These are phyloP conservation scores for Alternaria sp. DNA, from an alignment of 2,329 filamentous ascomycete genomes.

Conservation along the genomic window DNA sequence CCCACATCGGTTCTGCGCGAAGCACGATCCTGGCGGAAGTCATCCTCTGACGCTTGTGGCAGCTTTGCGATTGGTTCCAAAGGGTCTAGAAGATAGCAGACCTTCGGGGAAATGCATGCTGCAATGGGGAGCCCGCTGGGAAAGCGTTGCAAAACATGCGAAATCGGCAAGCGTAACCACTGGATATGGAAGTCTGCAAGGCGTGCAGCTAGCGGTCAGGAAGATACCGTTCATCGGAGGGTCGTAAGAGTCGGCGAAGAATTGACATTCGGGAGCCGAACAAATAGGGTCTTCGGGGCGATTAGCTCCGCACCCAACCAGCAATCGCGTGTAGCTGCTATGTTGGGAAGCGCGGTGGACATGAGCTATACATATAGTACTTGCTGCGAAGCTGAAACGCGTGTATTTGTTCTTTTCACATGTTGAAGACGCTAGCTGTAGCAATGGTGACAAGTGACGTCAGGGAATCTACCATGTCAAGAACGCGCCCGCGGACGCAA, in stretches of 20 bases:
- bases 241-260: neutral
- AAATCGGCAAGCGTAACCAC: conserved; percentile 15
- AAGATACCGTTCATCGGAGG: neutral
- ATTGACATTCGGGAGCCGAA: neutral
- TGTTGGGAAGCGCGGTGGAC: neutral
- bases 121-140: conserved; percentile 11
- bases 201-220: neutral
- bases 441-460: neutral
- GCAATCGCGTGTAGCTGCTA: neutral
- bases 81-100: conserved; percentile 15
- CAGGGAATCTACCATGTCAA: neutral
- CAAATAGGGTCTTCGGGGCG: conserved; percentile 6
- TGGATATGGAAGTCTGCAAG: conserved; percentile 2
- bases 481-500: neutral
- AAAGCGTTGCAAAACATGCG: conserved; percentile 11
- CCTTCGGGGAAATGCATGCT: conserved; percentile 3
- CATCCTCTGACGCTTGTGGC: conserved; percentile 10
- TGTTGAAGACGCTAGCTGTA: neutral
- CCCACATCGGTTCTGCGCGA: conserved; percentile 20
- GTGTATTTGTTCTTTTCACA: neutral
- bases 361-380: neutral
- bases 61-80: conserved; percentile 13
- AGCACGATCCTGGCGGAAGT: conserved; percentile 7
- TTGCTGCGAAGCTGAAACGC: neutral
- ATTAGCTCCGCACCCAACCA: neutral